Base-by-base conservation (phyloP, 2,329 filamentous ascomycete species). In the Paecilomyces formosus region DNA sequence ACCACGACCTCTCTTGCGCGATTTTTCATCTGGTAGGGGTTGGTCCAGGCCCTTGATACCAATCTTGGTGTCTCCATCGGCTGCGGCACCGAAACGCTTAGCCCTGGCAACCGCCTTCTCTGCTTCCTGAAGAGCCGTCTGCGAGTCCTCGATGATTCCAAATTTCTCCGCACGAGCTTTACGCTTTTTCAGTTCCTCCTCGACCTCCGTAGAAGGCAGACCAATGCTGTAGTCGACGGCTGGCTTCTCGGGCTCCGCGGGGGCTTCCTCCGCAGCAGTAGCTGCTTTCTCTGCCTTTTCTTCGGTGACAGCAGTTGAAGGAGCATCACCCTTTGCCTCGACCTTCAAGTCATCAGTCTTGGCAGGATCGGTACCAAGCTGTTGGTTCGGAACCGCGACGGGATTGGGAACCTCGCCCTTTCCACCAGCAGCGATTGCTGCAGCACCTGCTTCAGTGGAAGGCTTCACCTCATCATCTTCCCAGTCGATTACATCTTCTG, bases 101-200 rank as follows among this genome's bases (percentile, higher is more conserved):
- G 78, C 77, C 28, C 78, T 73, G 59, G 78, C 72, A 18, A 79
- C 60, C 13, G 74, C 69, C 66, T 78, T 79, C 60, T 75, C 69
- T 12, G 77, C 74, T 56, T 79, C 77, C 54, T 70, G 69, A 51
- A 73, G 62, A 1, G 70, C 71, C 13, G 72, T 69, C 57, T 74
- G 68, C 1, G 72, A 64, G 22, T 75, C 74, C 58, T 76, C 73
- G n/a, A 72, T 70, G 39, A 76, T 74, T 21, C 78, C 78, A 62
- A 81, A 81, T 59, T 79, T 78, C 61, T 76, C 77, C 12, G 78
- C 78, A 55, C 78, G 77, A 39, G 75, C 74, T 65, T 78, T 78
- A 60, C 78, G 77, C 69, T 79, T 80, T 58, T 70, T 74, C 63
- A 80, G 60, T 58, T 81, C 78, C 49, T 71, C 71, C 61, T 80